Evolutionary conservation across 441 rosid species (phyloP).

Genomic region (Melianthus villosus): DNA sequence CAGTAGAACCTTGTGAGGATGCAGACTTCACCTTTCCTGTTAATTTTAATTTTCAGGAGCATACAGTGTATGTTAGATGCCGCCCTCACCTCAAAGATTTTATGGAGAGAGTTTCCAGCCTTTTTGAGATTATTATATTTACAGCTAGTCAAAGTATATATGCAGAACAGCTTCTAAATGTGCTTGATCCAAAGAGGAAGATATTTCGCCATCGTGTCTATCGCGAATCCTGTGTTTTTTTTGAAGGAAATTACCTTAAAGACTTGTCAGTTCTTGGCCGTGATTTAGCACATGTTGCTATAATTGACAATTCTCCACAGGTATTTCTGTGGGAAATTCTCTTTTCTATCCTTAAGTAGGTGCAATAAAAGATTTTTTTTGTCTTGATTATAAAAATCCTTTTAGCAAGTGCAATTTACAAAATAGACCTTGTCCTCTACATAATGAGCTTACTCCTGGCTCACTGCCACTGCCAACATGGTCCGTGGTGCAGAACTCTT

Average conservation of each 20-base stretch:
- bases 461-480: no score
- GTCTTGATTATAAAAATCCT: not conserved
- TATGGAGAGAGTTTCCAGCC: slow-evolving; percentile 66
- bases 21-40: slow-evolving; percentile 90
- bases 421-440: no score
- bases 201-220: slow-evolving; percentile 80
- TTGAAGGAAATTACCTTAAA: slow-evolving; percentile 87
- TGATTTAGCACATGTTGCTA: slow-evolving; percentile 69
- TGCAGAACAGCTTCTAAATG: slow-evolving; percentile 88
- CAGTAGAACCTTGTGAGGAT: slow-evolving; percentile 70
- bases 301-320: slow-evolving; percentile 93
- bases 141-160: slow-evolving; percentile 98
- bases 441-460: no score
- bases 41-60: slow-evolving; percentile 63
- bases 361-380: not conserved
- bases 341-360: not conserved
- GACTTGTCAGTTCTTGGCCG: slow-evolving; percentile 92
- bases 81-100: slow-evolving; percentile 85
- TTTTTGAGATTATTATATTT: slow-evolving; percentile 85
- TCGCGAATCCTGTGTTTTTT: slow-evolving; percentile 86
- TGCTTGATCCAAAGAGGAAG: slow-evolving; percentile 88
- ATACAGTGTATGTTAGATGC: slow-evolving; percentile 77
- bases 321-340: slow-evolving; percentile 18
- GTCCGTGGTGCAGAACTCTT: no score
- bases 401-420: not conserved